Base-by-base conservation (phyloP, 257 asterid species). In the Petrea volubilis region DNA sequence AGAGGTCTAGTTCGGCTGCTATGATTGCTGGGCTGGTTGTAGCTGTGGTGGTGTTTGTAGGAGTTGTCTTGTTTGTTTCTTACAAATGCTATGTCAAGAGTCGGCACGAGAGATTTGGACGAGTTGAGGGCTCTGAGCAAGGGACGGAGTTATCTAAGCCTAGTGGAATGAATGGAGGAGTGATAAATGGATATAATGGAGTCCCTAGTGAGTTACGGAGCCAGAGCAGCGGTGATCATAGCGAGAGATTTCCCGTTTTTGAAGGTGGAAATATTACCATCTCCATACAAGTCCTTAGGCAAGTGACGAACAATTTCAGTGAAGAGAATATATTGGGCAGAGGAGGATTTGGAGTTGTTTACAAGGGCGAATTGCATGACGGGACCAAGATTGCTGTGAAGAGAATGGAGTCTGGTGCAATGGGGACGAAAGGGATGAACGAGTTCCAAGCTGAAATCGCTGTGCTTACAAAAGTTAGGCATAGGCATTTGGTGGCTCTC, bases 371-470 rank as follows among this genome's bases (percentile, higher is more conserved):
- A 70, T 76, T 94, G 77, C 93, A 89, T 0, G 99, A 94, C 57
- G 99, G 99, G n/a, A 94, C 97, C 23, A 85, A 85, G 47, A 91
- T 94, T 40, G 99, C 99, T 5, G 97, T 94, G 64, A 94, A 94
- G 84, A 87, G 97, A 74, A 94, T 94, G 99, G 97, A 91, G 73
- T 84, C 97, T 2, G 93, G 91, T 13, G 80, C 85, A 5, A 85
- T 94, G 95, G 96, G 99, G 7, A 86, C 90, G 1, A 94, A 91
- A 81, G 99, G 99, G 14, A 79, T 91, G 95, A 89, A 80, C 0
- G 99, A 94, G 80, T 94, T 94, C 77, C 97, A 89, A 77, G 91
- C 99, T 5, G 97, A 94, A 74, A 91, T 94, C 3, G 97, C 88
- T 4, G 97, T 94, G 20, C 97, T 94, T 33, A 87, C 99, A 17